A percentile compares a stretch with the other conserved stretches of the same genome.
Evolutionary conservation across 2,329 filamentous ascomycete species (phyloP).

Genomic region (Xylaria sp.): DNA sequence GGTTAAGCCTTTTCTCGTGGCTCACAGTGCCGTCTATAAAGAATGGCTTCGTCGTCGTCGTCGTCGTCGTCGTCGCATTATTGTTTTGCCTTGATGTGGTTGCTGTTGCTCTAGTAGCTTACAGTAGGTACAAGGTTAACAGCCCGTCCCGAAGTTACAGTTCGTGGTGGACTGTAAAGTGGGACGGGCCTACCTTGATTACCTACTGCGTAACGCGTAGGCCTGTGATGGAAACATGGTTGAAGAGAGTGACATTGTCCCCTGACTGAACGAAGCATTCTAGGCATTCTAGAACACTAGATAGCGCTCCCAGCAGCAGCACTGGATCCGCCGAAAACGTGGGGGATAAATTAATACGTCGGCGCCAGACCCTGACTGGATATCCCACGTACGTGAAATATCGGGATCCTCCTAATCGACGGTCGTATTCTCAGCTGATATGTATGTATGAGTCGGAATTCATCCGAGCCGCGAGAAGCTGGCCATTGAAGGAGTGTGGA

Average conservation of each 20-base stretch:
- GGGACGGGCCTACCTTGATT: conserved; percentile 8
- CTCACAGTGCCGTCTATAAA: neutral
- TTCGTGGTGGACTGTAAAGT: neutral
- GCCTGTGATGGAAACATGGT: conserved; percentile 19
- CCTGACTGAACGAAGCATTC: conserved; percentile 27
- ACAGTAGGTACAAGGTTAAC: neutral
- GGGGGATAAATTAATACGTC: conserved; percentile 26
- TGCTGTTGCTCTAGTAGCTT: conserved; percentile 7
- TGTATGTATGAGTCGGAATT: conserved; percentile 1
- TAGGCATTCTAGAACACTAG: conserved; percentile 36
- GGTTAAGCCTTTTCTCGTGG: neutral
- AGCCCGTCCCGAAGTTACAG: neutral
- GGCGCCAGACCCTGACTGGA: conserved; percentile 14
- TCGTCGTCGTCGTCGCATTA: conserved; percentile 17
- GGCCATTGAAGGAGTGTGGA: conserved; percentile 9
- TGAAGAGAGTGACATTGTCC: conserved; percentile 6
- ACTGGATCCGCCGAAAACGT: conserved; percentile 34
- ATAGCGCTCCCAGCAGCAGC: conserved; percentile 26
- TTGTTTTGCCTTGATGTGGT: conserved; percentile 6
- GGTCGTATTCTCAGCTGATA: conserved; percentile 5
- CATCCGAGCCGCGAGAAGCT: conserved; percentile 12
- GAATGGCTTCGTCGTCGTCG: neutral
- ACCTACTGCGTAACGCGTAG: neutral
- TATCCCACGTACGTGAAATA: conserved; percentile 10
- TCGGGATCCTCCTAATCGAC: conserved; percentile 20